Percentiles rank a stretch among this genome's conserved stretches.
phyloP scores from a whole-genome alignment of 495 filamentous ascomycete genomes.

The Hapsidospora chrysogenum region DNA sequence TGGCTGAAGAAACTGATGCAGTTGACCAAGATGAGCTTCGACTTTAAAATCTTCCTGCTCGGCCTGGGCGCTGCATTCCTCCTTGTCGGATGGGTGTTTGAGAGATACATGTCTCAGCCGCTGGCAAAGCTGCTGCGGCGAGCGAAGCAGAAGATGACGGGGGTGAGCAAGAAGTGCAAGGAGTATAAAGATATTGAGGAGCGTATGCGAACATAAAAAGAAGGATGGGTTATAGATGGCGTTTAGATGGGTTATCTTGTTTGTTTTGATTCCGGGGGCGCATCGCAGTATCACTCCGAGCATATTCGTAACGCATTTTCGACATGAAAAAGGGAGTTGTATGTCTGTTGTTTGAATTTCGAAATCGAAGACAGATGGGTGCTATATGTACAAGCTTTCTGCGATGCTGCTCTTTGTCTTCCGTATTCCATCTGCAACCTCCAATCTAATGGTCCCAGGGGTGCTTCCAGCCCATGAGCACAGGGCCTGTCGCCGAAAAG shows the following conservation, averaged over 20 bases:
- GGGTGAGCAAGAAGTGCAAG: constrained; percentile 58
- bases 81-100: constrained; percentile 45
- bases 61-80: constrained; percentile 52
- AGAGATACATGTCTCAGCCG: constrained; percentile 49
- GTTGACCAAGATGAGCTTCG: constrained; percentile 52
- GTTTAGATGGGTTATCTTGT: too few relatives aligned
- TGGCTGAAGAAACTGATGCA: constrained; percentile 68
- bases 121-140: constrained; percentile 53
- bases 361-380: too few relatives aligned
- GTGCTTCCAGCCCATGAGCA: constrained; percentile 84
- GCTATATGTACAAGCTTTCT: too few relatives aligned
- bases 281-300: too few relatives aligned
- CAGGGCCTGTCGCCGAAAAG: constrained; percentile 30
- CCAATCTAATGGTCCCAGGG: constrained; percentile 79
- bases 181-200: constrained; percentile 71
- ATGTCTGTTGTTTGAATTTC: too few relatives aligned
- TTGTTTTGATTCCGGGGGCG: too few relatives aligned
- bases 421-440: too few relatives aligned
- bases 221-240: too few relatives aligned
- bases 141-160: constrained; percentile 34
- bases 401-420: too few relatives aligned
- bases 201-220: constrained; percentile 47
- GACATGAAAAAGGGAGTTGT: too few relatives aligned
- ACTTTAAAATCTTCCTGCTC: constrained; percentile 58
- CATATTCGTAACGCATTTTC: too few relatives aligned